These are phyloP conservation scores for Colletotrichum horii DNA, from an alignment of 2,329 filamentous ascomycete genomes.

Conservation along the genomic window DNA sequence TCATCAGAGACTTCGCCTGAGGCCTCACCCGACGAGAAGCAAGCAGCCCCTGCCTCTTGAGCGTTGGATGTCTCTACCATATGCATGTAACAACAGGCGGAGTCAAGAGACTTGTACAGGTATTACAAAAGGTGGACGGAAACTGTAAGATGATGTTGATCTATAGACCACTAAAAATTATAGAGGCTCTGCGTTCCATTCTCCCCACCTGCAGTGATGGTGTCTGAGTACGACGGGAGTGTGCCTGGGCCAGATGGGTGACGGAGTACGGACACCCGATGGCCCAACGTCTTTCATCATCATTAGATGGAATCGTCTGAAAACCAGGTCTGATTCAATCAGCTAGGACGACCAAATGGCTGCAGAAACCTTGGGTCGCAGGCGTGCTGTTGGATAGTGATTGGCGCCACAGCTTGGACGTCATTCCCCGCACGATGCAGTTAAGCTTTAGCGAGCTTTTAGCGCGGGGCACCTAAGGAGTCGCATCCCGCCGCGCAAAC, in stretches of 20 bases:
- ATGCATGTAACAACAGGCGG: not conserved
- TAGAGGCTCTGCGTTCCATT: not conserved
- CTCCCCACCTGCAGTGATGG: not conserved
- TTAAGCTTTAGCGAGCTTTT: conserved; percentile 24
- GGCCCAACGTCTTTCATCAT: not conserved
- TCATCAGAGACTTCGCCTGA: not conserved
- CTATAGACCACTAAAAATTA: not conserved
- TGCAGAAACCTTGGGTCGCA: not conserved
- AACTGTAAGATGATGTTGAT: not conserved
- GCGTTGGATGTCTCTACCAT: not conserved
- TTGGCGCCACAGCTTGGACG: conserved; percentile 4
- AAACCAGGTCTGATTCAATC: not conserved
- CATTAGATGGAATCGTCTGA: not conserved
- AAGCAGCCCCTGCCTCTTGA: not conserved
- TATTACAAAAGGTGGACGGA: not conserved
- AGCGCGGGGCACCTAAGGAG: conserved; percentile 18
- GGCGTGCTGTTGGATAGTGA: not conserved
- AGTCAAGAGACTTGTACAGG: not conserved
- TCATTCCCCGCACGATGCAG: conserved; percentile 20
- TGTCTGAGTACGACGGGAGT: not conserved
- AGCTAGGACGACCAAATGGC: not conserved
- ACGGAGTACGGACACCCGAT: not conserved
- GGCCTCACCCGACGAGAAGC: not conserved
- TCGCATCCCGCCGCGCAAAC: conserved; percentile 21
- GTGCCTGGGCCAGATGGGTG: not conserved